Percentiles rank a stretch among this genome's conserved stretches.
These are phyloP conservation scores for Fragaria vesca DNA, from an alignment of 306 rosid genomes.

Conservation along the genomic window DNA sequence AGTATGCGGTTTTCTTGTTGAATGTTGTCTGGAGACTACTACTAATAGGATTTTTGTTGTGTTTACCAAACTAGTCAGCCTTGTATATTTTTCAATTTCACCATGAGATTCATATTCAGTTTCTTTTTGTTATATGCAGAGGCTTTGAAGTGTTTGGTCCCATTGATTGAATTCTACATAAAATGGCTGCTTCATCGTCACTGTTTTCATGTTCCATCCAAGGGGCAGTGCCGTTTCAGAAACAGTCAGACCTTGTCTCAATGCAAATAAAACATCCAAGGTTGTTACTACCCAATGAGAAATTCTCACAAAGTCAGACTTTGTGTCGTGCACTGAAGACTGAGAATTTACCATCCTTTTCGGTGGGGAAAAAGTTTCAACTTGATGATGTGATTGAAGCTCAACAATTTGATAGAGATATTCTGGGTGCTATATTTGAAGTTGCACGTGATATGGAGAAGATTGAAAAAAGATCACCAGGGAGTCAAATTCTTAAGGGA, in stretches of 20 bases:
- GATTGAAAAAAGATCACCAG: constrained; percentile 69
- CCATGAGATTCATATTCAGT: neutral
- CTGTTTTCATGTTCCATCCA: constrained; percentile 43
- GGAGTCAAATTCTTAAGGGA: constrained; percentile 79
- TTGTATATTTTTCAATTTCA: neutral
- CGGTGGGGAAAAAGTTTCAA: constrained; percentile 60
- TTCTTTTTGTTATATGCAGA: neutral
- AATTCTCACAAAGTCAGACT: constrained; percentile 24
- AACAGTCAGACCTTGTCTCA: constrained; percentile 14
- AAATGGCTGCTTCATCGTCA: constrained; percentile 62
- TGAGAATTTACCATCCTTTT: constrained; percentile 42
- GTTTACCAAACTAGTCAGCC: neutral
- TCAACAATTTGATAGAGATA: constrained; percentile 77
- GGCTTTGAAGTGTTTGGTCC: constrained; percentile 5
- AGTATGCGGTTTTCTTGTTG: neutral
- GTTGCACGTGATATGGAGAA: constrained; percentile 82
- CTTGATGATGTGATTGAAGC: constrained; percentile 87
- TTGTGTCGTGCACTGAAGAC: constrained; percentile 42
- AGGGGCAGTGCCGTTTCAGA: constrained; percentile 34
- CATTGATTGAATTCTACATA: constrained; percentile 6
- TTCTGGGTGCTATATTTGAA: constrained; percentile 60
- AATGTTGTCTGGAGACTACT: neutral
- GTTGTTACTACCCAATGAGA: constrained; percentile 22
- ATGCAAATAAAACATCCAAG: constrained; percentile 20
- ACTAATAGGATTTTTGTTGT: neutral